Evolutionary conservation across 179 eudicot genomes (phyloP).

Genomic region (Silene coronaria): DNA sequence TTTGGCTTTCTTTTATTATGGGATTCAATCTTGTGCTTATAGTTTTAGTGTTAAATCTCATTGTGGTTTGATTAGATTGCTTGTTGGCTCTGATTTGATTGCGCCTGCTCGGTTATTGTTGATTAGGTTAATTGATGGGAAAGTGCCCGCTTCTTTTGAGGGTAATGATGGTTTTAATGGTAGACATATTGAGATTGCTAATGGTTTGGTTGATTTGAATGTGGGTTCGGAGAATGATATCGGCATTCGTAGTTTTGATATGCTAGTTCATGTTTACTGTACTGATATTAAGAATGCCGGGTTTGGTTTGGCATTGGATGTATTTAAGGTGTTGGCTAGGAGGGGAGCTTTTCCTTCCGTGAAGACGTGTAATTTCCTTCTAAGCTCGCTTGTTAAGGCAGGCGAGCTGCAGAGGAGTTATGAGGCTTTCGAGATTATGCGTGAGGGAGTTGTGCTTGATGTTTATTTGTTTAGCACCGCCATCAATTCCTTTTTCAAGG

Average conservation of each 20-base stretch:
- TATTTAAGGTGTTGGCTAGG: conserved; percentile 32
- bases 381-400: conserved; percentile 68
- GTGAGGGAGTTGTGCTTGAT: conserved; percentile 44
- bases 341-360: conserved; percentile 54
- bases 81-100: conserved; percentile 37
- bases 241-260: conserved; percentile 45
- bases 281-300: conserved; percentile 40
- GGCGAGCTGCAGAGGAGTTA: conserved; percentile 51
- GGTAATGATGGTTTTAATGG: conserved; percentile 14
- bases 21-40: conserved; percentile 38
- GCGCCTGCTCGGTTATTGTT: conserved; percentile 60
- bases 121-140: conserved; percentile 59
- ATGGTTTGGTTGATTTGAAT: conserved; percentile 40
- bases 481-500: conserved; percentile 55
- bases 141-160: conserved; percentile 38
- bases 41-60: conserved; percentile 59
- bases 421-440: conserved; percentile 50
- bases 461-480: conserved; percentile 55
- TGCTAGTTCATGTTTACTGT: conserved; percentile 55
- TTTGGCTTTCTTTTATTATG: conserved; percentile 53
- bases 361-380: conserved; percentile 51
- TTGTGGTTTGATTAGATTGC: conserved; percentile 58
- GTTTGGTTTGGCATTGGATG: conserved; percentile 44
- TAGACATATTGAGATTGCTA: conserved; percentile 63
- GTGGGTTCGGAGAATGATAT: conserved; percentile 17